Evolutionary conservation across 495 filamentous ascomycete genomes (phyloP), one percentile per base, ranked within the genome.

Genomic region (Podospora conica): DNA sequence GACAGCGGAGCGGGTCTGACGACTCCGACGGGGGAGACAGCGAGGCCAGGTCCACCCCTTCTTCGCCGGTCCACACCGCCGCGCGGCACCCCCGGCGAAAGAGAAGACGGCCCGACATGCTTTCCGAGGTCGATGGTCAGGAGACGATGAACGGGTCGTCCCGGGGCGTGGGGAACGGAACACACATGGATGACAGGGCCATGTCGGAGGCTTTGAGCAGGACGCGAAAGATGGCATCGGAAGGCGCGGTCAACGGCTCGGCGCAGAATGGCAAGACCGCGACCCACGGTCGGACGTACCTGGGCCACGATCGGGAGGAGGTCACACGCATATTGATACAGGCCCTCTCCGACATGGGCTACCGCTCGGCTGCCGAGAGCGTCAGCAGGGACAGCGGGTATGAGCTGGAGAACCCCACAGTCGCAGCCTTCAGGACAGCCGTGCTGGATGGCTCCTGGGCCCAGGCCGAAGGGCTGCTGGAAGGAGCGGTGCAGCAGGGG

Each of bases 281-380:
- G 18, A 74, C 70, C 55, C 60, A 56, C 33, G 71, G 61, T 22
- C 66, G 70, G 11, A 73, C 67, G 0, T 86, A 84, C 66, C 89
- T 86, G 68, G 93, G 92, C 22, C 94, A 99, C 74, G 88, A 93
- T 74, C 88, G 92, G 72, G 94, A 96, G 79, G 93, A 99, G 78
- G 88, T 98, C 11, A 95, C 95, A 8, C 83, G 95, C 60, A 90
- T 99, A 61, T 76, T 97, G 67, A 96, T 98, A 70, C 95, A 99
- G 76, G 90, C 92, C 33, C 78, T 99, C 58, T 81, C 84, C 23
- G 95, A 98, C 75, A 77, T 98, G 75, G 95, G 94, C 2, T 97
- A 98, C 75, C 80, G 86, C 63, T 80, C 77, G 7, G 89, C 94
- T 24, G 95, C 96, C 31, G 81, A 84, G 21, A 83, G 79, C 65